Evolutionary conservation across 2,329 filamentous ascomycete genomes (phyloP).

Genomic region (Exophiala phaeomuriformis): DNA sequence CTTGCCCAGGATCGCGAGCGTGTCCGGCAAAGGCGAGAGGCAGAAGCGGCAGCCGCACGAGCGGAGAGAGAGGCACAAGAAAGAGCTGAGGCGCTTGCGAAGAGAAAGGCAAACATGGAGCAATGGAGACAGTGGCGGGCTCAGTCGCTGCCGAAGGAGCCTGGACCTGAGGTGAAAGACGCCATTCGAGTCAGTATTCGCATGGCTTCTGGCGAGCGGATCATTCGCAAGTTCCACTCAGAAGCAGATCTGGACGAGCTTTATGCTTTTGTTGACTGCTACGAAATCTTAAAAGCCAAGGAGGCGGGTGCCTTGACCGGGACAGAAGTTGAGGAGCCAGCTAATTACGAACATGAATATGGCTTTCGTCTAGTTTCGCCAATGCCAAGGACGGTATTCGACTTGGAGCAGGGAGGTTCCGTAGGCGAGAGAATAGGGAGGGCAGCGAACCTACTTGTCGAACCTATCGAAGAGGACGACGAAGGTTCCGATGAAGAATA

Average conservation of each 20-base stretch:
- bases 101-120: conserved; percentile 46
- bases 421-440: conserved; percentile 69
- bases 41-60: conserved; percentile 56
- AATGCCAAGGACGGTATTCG: conserved; percentile 74
- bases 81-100: conserved; percentile 46
- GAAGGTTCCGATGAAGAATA: conserved; percentile 34
- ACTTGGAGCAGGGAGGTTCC: conserved; percentile 57
- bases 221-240: conserved; percentile 66
- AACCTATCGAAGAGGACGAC: conserved; percentile 54
- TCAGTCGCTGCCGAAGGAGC: conserved; percentile 60
- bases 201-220: conserved; percentile 59
- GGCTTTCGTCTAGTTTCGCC: conserved; percentile 77
- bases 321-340: conserved; percentile 47
- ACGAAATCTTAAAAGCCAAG: conserved; percentile 53
- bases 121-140: conserved; percentile 80
- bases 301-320: conserved; percentile 28
- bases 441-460: conserved; percentile 85
- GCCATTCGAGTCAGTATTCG: conserved; percentile 63
- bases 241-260: conserved; percentile 75
- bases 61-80: conserved; percentile 54
- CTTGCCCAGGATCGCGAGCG: conserved; percentile 82
- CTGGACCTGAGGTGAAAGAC: conserved; percentile 55
- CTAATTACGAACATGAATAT: conserved; percentile 71
- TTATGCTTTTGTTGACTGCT: conserved; percentile 94
- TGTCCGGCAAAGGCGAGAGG: conserved; percentile 66